Conservation (phyloP, 495 filamentous ascomycete genomes). For the Talaromyces thailandensis region DNA sequence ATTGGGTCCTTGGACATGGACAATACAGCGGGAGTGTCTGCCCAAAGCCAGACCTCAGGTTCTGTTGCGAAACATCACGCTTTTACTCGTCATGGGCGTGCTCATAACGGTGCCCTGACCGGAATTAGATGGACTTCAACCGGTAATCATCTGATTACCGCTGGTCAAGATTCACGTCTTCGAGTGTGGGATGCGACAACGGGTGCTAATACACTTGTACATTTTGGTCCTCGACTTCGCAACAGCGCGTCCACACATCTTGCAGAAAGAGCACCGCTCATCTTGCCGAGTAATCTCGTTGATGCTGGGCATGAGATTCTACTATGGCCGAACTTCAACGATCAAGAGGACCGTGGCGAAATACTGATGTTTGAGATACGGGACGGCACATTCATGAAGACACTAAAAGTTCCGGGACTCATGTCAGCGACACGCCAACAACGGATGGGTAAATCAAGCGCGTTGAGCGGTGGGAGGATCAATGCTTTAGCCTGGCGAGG, state of each 20-base stretch:
- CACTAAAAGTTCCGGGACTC: conserved; percentile 53
- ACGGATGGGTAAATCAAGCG: conserved; percentile 19
- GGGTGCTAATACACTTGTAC: conserved; percentile 74
- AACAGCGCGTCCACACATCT: conserved; percentile 50
- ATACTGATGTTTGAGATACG: conserved; percentile 69
- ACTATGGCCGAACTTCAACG: conserved; percentile 64
- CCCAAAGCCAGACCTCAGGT: conserved; percentile 14
- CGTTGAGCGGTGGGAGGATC: conserved; percentile 45
- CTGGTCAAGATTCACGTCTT: conserved; percentile 72
- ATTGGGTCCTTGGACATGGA: conserved; percentile 75
- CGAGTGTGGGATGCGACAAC: conserved; percentile 74
- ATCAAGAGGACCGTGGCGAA: conserved; percentile 46
- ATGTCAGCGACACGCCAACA: conserved; percentile 26
- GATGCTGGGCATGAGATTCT: conserved; percentile 50
- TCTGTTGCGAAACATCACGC: conserved; percentile 33
- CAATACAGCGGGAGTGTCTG: conserved; percentile 54
- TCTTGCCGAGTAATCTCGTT: conserved; percentile 45
- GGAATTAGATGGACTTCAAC: conserved; percentile 75
- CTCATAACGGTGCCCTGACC: conserved; percentile 73
- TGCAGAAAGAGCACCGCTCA: conserved; percentile 51
- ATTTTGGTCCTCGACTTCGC: conserved; percentile 69
- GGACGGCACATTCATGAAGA: conserved; percentile 63
- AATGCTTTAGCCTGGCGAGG: conserved; percentile 66
- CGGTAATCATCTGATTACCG: conserved; percentile 63
- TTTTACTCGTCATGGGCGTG: conserved; percentile 41